These are phyloP conservation scores for Rhizopogon sp. DNA, from an alignment of 768 basidiomycete species.

Conservation along the genomic window DNA sequence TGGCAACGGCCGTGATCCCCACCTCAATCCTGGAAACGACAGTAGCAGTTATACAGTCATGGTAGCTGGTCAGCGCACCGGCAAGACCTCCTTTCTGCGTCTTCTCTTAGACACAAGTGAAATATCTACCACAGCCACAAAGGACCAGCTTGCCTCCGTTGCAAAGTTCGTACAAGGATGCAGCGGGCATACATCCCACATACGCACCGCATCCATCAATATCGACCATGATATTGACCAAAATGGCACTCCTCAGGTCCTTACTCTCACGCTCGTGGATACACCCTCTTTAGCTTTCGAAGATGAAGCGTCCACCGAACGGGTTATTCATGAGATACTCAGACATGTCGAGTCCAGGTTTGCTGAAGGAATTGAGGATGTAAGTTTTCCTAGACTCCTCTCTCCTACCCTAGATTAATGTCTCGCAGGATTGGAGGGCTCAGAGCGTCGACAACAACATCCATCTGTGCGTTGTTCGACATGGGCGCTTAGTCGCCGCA, in stretches of 20 bases:
- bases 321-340: constrained; percentile 61
- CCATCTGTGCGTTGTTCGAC: constrained; percentile 56
- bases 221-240: constrained; percentile 56
- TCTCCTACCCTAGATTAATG: constrained; percentile 12
- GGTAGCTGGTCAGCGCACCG: constrained; percentile 77
- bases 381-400: constrained; percentile 38
- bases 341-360: constrained; percentile 70
- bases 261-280: constrained; percentile 72
- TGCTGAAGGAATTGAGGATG: constrained; percentile 71
- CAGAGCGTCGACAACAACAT: constrained; percentile 72
- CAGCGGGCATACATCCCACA: constrained; percentile 66
- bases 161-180: constrained; percentile 79
- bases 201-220: constrained; percentile 67
- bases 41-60: constrained; percentile 58
- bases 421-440: constrained; percentile 63
- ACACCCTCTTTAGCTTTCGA: constrained; percentile 76
- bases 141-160: constrained; percentile 75
- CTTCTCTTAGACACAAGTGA: constrained; percentile 79
- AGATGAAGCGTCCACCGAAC: constrained; percentile 61
- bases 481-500: constrained; percentile 24
- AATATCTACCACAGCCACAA: constrained; percentile 54
- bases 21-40: constrained; percentile 12
- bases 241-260: constrained; percentile 37
- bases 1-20: constrained; percentile 21
- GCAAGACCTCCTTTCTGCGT: constrained; percentile 84